Evolutionary conservation across 176 grass and related monocot genomes (phyloP).

Genomic region (Avena insularis): DNA sequence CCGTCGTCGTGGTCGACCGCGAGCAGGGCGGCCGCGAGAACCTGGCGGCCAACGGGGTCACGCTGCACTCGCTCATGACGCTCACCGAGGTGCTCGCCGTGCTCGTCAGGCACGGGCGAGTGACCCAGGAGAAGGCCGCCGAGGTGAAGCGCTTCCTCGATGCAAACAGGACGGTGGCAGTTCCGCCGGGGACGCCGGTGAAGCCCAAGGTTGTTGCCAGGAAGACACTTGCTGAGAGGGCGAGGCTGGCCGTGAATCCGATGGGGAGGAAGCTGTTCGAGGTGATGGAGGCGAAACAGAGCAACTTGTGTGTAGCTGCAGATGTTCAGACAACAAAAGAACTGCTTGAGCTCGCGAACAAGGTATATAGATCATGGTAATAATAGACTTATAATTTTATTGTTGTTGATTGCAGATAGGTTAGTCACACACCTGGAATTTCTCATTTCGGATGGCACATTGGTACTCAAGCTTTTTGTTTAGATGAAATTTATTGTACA

Average conservation of each 20-base stretch:
- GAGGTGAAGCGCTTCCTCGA: constrained; percentile 74
- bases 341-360: constrained; percentile 62
- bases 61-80: constrained; percentile 55
- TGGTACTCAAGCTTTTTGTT: neutral
- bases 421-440: neutral
- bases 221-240: constrained; percentile 58
- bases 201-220: constrained; percentile 16
- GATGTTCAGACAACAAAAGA: constrained; percentile 68
- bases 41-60: constrained; percentile 52
- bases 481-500: neutral
- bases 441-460: neutral
- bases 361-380: constrained; percentile 35
- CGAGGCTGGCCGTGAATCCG: constrained; percentile 55
- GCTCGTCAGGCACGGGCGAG: constrained; percentile 48
- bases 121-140: constrained; percentile 54
- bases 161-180: constrained; percentile 58
- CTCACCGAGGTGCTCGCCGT: constrained; percentile 67
- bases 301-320: constrained; percentile 67
- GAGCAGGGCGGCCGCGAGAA: constrained; percentile 76
- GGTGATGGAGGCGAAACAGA: constrained; percentile 78
- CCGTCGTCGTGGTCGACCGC: constrained; percentile 53
- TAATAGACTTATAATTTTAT: no score
- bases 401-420: no score
- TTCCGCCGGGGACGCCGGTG: constrained; percentile 30
- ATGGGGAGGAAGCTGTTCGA: constrained; percentile 70